Evolutionary conservation across 768 basidiomycete species (phyloP).

Genomic region (Leccinum subgranulosum): DNA sequence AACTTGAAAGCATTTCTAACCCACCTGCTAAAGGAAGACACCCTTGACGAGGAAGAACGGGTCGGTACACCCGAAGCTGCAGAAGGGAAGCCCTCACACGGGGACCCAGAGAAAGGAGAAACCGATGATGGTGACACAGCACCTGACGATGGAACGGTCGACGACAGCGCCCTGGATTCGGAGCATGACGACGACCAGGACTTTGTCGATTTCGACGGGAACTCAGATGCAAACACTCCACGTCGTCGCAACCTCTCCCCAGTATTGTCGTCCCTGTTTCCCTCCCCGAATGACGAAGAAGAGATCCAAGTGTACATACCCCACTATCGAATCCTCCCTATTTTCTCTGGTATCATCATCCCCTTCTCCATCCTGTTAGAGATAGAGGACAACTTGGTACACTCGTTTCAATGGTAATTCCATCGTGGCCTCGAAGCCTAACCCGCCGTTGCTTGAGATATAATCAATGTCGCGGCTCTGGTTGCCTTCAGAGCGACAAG

Average conservation of each 20-base stretch:
- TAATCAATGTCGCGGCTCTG: conserved; percentile 62
- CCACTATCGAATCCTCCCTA: conserved; percentile 61
- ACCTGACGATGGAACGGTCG: not conserved
- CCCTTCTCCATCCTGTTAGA: conserved; percentile 81
- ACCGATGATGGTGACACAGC: not conserved
- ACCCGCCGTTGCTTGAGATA: conserved; percentile 65
- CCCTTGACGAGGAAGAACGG: conserved; percentile 18
- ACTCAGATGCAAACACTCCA: not conserved
- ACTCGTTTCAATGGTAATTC: conserved; percentile 44
- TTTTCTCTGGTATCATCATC: conserved; percentile 63
- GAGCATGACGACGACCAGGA: conserved; percentile 14
- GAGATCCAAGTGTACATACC: conserved; percentile 40
- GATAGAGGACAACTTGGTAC: conserved; percentile 75
- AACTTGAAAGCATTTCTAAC: conserved; percentile 9
- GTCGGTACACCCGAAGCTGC: not conserved
- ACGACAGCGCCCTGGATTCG: not conserved
- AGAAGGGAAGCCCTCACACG: not conserved
- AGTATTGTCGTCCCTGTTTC: conserved; percentile 12
- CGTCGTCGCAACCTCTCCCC: conserved; percentile 2
- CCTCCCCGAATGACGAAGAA: conserved; percentile 22
- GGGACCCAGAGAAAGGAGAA: not conserved
- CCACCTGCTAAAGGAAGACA: conserved; percentile 4
- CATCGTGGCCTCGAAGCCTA: conserved; percentile 46
- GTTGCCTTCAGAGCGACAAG: conserved; percentile 58
- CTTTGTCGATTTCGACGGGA: not conserved